Evolutionary conservation across 257 asterid genomes (phyloP), one percentile per base, ranked within the genome.

Genomic region (Fraxinus anomala): DNA sequence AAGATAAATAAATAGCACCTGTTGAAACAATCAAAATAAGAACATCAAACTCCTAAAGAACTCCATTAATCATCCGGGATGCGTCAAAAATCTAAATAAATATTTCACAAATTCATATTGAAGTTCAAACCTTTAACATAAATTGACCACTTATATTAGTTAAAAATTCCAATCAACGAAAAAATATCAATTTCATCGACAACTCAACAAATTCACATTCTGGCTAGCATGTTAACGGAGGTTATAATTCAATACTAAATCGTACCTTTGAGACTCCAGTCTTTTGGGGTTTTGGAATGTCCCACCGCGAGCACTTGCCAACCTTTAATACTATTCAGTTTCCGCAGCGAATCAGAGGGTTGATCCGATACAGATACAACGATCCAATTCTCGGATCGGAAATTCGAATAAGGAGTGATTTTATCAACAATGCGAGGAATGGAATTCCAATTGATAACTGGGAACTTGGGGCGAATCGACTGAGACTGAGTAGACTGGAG

Each of bases 261-360:
- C 66, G 81, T 85, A 96, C 99, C 99, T 92, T 93, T 96, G 83
- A 92, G 86, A 34, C 36, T 86, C 99, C 99, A 96, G 79, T 96
- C 97, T 71, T 88, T 88, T 0, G 97, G 99, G n/a, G 99, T 91
- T 81, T 70, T 90, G 1, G 98, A 96, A 73, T 91, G 92, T 82
- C 98, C 99, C 76, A 96, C 79, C 10, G 99, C 99, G 71, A 96
- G 92, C 69, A 96, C 84, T 75, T 93, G 99, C 99, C 99, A 93
- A 0, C 98, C 97, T 83, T 86, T 93, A 67, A 89, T 84, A 82
- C 79, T 91, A 34, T 78, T 76, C 85, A 92, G 36, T 73, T 80
- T 89, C 74, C 70, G 78, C 67, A 93, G 75, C 12, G 94, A 82
- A 84, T 87, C 94, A 8, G 99, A 91, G 1, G 99, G 97, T 56